Evolutionary conservation across 1,139 yeast species (phyloP), one percentile per base, ranked within the genome.

Genomic region (Yamadazyma oceani): DNA sequence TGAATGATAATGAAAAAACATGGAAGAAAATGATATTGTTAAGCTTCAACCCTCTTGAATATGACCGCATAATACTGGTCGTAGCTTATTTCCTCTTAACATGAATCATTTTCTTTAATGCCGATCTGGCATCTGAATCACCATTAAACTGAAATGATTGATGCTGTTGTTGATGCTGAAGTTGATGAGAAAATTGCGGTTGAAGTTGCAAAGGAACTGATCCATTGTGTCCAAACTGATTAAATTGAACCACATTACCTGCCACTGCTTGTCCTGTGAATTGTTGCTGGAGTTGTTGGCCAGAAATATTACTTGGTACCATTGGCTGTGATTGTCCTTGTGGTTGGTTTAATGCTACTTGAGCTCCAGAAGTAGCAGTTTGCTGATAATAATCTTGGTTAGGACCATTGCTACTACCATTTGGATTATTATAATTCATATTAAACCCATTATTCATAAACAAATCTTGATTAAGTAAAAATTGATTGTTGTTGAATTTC

Each of bases 111-210:
- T 59, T 66, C 54, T 66, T 66, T 45, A 68, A 62, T 6, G 73
- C 74, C 26, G 60, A 53, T 37, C 73, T 54, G 25, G 74, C 74
- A 53, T 68, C 74, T 7, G 69, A 67, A 26, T 65, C 57, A 43
- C 67, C 73, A 13, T 60, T 29, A 13, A 34, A 38, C 17, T 42
- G 42, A 21, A 31, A 27, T 10, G 34, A 14, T 24, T 29, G 33
- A 10, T 26, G 26, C 10, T 26, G 24, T 17, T 19, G 24, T 17
- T 19, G 21, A 12, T 67, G 17, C 40, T 41, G 11, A 44, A 41
- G 12, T 45, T 38, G 30, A 31, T 31, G 23, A 34, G 13, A 27
- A 34, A 15, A 49, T 37, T 25, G 30, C 14, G 30, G 30, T 27
- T 27, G 30, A 27, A 27, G 30, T 27, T 27, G 30, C 16, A 27